Evolutionary conservation across 768 basidiomycete genomes (phyloP).

Genomic region (Roridomyces roridus): DNA sequence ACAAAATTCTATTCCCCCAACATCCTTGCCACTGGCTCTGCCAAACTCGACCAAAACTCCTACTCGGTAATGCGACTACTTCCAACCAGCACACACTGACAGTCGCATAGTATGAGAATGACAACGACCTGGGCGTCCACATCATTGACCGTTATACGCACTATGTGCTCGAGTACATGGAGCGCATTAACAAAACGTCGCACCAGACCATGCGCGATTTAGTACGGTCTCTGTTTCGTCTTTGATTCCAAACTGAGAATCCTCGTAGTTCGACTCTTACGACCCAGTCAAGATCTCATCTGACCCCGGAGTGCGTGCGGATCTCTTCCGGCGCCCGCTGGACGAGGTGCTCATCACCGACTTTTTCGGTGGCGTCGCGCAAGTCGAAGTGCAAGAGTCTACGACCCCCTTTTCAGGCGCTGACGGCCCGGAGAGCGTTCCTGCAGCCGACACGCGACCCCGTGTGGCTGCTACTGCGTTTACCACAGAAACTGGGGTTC

Average conservation of each 20-base stretch:
- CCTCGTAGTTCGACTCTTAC: constrained; percentile 79
- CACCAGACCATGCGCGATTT: constrained; percentile 81
- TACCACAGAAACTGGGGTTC: too few relatives aligned
- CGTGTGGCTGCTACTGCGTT: not conserved
- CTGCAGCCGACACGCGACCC: not conserved
- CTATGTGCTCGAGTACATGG: constrained; percentile 89
- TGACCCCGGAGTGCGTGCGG: constrained; percentile 87
- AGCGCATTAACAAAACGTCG: constrained; percentile 91
- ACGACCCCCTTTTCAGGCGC: not conserved
- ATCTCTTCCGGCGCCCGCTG: constrained; percentile 77
- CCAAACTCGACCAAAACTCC: constrained; percentile 84
- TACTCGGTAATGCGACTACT: constrained; percentile 73
- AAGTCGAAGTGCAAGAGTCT: constrained; percentile 63
- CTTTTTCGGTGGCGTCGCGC: constrained; percentile 89
- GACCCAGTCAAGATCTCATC: constrained; percentile 79
- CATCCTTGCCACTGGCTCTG: constrained; percentile 90
- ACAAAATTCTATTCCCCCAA: constrained; percentile 93
- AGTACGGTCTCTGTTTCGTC: constrained; percentile 52
- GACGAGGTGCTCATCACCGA: constrained; percentile 72
- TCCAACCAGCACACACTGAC: not conserved
- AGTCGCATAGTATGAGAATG: constrained; percentile 79
- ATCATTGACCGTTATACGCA: constrained; percentile 97
- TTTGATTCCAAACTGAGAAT: not conserved
- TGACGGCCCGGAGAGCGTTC: not conserved
- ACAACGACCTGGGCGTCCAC: constrained; percentile 92